Evolutionary conservation across 768 basidiomycete species (phyloP).

Genomic region (Pulveroboletus sp.): DNA sequence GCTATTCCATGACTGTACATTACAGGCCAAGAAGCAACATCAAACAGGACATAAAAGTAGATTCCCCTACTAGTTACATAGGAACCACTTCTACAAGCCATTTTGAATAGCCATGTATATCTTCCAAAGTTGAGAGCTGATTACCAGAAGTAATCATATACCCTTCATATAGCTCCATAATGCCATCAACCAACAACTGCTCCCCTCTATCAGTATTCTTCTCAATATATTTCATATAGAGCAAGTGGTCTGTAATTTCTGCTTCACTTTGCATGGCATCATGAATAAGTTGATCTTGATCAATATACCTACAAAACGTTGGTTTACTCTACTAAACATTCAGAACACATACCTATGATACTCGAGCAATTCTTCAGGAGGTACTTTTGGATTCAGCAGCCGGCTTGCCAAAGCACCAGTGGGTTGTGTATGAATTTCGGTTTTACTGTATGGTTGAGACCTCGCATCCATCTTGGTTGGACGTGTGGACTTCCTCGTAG

Average conservation of each 20-base stretch:
- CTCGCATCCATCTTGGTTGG: conserved; percentile 25
- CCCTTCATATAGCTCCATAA: conserved; percentile 17
- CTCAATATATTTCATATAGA: conserved; percentile 53
- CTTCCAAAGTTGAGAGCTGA: not conserved
- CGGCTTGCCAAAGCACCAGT: conserved; percentile 58
- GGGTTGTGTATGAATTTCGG: conserved; percentile 34
- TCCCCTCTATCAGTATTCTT: conserved; percentile 30
- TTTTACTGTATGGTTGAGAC: conserved; percentile 27
- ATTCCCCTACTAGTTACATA: conserved; percentile 1
- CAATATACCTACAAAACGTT: conserved; percentile 55
- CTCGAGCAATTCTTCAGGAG: conserved; percentile 62
- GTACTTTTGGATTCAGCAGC: conserved; percentile 61
- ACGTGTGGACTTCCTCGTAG: conserved; percentile 39
- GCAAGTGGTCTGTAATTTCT: conserved; percentile 56
- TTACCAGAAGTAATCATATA: conserved; percentile 15
- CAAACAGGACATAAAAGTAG: too few relatives aligned
- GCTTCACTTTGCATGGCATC: conserved; percentile 52
- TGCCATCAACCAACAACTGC: conserved; percentile 6
- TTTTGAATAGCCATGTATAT: conserved; percentile 16
- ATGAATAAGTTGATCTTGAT: conserved; percentile 66
- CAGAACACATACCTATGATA: conserved; percentile 58
- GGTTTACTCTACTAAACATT: not conserved
- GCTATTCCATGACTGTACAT: too few relatives aligned
- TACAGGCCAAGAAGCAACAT: too few relatives aligned
- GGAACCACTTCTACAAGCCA: conserved; percentile 19